Conservation (phyloP, 805 yeast species). For the Kodamaea lidongshanica region DNA sequence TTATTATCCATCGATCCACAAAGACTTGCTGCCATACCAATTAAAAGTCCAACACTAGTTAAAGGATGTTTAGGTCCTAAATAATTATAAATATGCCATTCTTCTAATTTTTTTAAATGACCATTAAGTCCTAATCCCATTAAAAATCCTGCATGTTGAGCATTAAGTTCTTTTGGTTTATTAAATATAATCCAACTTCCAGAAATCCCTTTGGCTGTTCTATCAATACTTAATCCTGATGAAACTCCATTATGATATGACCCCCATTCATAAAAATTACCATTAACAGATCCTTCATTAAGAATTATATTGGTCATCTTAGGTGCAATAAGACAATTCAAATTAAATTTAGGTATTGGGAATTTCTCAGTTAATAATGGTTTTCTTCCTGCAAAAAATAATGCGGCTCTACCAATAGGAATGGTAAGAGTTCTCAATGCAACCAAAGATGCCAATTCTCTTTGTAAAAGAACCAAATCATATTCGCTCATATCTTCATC, state of each 20-base stretch:
- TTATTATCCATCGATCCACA: constrained; percentile 79
- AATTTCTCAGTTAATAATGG: constrained; percentile 84
- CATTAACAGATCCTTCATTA: constrained; percentile 48
- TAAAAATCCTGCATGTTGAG: constrained; percentile 94
- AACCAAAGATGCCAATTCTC: constrained; percentile 52
- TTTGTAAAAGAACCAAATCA: constrained; percentile 48
- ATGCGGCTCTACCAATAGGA: constrained; percentile 73
- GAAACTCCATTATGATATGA: constrained; percentile 89
- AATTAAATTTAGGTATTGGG: constrained; percentile 69
- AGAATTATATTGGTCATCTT: constrained; percentile 55
- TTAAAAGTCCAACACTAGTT: constrained; percentile 77
- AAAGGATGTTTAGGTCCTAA: constrained; percentile 81
- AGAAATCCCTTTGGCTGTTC: constrained; percentile 58
- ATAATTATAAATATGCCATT: constrained; percentile 94
- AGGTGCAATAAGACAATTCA: constrained; percentile 61
- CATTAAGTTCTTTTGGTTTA: constrained; percentile 60
- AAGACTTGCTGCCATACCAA: constrained; percentile 91
- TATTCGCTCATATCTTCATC: constrained; percentile 46
- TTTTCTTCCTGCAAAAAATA: constrained; percentile 58
- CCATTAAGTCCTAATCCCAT: constrained; percentile 90
- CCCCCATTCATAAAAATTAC: constrained; percentile 65
- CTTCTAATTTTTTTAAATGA: constrained; percentile 74
- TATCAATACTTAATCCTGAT: constrained; percentile 72
- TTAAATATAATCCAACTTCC: constrained; percentile 93
- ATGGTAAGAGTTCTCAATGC: constrained; percentile 68